phyloP scores from a whole-genome alignment of 352 stramenopile species.

The Phytophthora citricola region DNA sequence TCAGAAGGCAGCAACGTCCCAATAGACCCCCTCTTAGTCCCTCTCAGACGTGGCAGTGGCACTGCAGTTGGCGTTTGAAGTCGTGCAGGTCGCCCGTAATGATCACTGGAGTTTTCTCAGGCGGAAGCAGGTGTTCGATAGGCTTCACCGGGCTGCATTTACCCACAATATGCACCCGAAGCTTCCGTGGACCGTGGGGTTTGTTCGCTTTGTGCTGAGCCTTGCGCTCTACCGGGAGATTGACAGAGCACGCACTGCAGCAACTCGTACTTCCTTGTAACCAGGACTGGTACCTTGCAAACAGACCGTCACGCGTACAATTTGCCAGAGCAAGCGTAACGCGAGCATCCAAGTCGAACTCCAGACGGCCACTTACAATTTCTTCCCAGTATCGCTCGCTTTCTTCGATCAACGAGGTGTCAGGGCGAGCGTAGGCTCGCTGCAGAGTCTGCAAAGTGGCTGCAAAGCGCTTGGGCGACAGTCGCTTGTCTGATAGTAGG shows the following conservation, averaged over 20 bases:
- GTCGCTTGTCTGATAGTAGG: conserved; percentile 22
- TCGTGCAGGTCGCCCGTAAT: conserved; percentile 59
- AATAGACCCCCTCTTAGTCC: conserved; percentile 22
- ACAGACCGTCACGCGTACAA: conserved; percentile 53
- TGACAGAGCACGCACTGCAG: conserved; percentile 14
- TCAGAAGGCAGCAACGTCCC: conserved; percentile 11
- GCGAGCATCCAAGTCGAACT: conserved; percentile 68
- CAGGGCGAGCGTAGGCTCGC: conserved; percentile 50
- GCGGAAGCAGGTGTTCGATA: conserved; percentile 61
- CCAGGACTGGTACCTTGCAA: conserved; percentile 62
- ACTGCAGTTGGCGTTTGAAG: conserved; percentile 67
- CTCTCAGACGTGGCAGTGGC: conserved; percentile 47
- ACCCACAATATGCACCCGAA: conserved; percentile 80
- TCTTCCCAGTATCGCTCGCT: conserved; percentile 81
- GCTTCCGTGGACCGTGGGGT: conserved; percentile 44
- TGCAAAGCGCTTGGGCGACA: conserved; percentile 52
- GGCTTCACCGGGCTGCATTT: conserved; percentile 66
- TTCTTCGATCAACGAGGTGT: conserved; percentile 60
- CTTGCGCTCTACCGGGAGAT: background rate
- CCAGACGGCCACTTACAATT: conserved; percentile 62
- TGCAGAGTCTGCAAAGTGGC: conserved; percentile 57
- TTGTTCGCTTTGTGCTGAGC: conserved; percentile 6
- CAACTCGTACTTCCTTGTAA: conserved; percentile 46
- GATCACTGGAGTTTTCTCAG: conserved; percentile 57
- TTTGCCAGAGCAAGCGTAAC: conserved; percentile 46